phyloP scores from a whole-genome alignment of 129 eudicot species.

The Arctium minus region DNA sequence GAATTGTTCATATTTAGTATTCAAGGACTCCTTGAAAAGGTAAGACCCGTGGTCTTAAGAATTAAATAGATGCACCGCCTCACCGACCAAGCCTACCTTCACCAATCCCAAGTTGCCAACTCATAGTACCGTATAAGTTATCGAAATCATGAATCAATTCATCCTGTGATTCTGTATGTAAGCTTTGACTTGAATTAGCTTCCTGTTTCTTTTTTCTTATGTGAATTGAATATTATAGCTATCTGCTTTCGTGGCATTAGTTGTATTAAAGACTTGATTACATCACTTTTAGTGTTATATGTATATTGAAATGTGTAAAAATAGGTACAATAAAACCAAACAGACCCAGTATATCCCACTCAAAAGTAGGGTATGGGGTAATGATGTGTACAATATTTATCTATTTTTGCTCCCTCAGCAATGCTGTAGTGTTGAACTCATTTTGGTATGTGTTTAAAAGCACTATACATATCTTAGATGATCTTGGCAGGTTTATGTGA shows the following conservation, averaged over 20 bases:
- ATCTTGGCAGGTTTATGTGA: background rate
- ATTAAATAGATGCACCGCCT: conserved; percentile 1
- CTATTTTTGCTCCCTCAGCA: background rate
- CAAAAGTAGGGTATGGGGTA: background rate
- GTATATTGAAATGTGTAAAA: background rate
- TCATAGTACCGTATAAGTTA: conserved; percentile 5
- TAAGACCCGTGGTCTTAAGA: conserved; percentile 8
- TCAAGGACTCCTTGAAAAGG: background rate
- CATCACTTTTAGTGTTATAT: conserved; percentile 2
- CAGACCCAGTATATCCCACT: background rate
- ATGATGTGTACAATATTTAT: background rate
- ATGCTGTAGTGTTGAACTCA: background rate
- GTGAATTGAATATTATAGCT: background rate
- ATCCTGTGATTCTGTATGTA: background rate
- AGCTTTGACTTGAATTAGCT: conserved; percentile 2
- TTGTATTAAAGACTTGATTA: conserved; percentile 9
- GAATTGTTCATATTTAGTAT: background rate
- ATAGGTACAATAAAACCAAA: background rate
- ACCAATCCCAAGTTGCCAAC: conserved; percentile 7
- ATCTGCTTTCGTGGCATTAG: background rate
- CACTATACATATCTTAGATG: background rate
- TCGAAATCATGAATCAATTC: conserved; percentile 8
- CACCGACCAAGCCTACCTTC: conserved; percentile 10
- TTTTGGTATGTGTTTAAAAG: background rate
- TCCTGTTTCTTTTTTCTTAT: background rate